Evolutionary conservation across 768 basidiomycete species (phyloP), one percentile per base, ranked within the genome.

Genomic region (Hericium alpestre): DNA sequence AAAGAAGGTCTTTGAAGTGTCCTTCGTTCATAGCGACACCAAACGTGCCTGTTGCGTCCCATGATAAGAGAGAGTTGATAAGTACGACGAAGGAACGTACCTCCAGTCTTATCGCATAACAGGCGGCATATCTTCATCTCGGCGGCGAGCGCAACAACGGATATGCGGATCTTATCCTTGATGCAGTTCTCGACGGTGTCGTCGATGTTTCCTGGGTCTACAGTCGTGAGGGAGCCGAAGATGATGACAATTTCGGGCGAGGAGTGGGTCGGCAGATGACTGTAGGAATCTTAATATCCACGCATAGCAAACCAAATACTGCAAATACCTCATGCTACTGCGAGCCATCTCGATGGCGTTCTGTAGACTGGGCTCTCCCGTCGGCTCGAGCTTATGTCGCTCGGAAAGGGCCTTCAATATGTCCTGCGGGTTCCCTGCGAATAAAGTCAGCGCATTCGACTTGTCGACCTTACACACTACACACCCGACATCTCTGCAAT

Each of bases 1-100:
- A 98, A 9, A 99, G 74, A 16, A 98, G 77, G 67, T 99, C 96
- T 65, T 90, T 93, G 72, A 91, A 93, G 69, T 97, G 94, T 0
- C 92, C 92, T 70, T 99, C 96, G 70, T 98, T 96, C 76, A 97
- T 81, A 0, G 93, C 96, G n/a, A 99, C 96, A 18, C 91, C 91
- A 67, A 97, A 98, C 70, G 83, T 81, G 61, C 88, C 87, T 86
- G 65, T 53, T 10, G 55, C 61, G 64, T 50, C 59, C 43, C 51
- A 10, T 32, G 32, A 32, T 56, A 41, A 54, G 46, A 59, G 56
- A 22, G 25, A 18, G 20, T 23, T 23, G 47, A 53, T 11, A 22
- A 3, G 16, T 18, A 37, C 16, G n/a, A 23, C 43, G 47, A 20
- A 51, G 37, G 27, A 38, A 69, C 82, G 54, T 61, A 92, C 96